phyloP scores from a whole-genome alignment of 2,329 filamentous ascomycete genomes.

The Fusarium bactridioides region DNA sequence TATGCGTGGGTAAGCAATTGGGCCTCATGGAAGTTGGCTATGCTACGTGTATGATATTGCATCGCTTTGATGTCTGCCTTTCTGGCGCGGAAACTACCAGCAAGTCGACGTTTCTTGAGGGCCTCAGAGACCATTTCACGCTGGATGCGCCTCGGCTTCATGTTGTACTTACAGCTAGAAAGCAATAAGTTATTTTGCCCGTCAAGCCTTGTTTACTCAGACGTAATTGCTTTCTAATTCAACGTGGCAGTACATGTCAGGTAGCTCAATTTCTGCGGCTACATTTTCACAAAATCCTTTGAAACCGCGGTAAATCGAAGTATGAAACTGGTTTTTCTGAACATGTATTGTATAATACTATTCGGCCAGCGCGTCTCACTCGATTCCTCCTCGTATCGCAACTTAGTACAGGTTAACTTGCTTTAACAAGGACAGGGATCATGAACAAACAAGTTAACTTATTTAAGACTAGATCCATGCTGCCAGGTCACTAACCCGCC shows the following conservation, averaged over 20 bases:
- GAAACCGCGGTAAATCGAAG: neutral
- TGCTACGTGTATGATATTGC: neutral
- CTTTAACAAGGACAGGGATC: neutral
- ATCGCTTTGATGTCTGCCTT: fast-evolving
- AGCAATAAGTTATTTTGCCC: fast-evolving
- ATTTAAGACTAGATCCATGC: neutral
- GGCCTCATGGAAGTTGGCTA: neutral
- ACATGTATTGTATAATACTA: neutral
- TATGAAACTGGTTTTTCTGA: fast-evolving
- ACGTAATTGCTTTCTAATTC: fast-evolving
- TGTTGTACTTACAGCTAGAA: neutral
- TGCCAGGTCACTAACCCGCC: neutral
- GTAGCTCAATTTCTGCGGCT: neutral
- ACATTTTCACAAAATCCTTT: too few species aligned
- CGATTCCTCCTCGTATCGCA: fast-evolving
- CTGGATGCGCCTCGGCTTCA: fast-evolving
- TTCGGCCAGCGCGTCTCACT: neutral
- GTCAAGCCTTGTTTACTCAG: too few species aligned
- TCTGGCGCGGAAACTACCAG: fast-evolving
- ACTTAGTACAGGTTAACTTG: neutral
- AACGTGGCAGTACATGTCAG: neutral
- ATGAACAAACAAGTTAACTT: neutral
- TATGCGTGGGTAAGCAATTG: neutral
- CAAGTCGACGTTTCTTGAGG: fast-evolving
- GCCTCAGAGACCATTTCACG: neutral